Conservation (phyloP, 2,329 filamentous ascomycete genomes). For the Fusarium chuoi region DNA sequence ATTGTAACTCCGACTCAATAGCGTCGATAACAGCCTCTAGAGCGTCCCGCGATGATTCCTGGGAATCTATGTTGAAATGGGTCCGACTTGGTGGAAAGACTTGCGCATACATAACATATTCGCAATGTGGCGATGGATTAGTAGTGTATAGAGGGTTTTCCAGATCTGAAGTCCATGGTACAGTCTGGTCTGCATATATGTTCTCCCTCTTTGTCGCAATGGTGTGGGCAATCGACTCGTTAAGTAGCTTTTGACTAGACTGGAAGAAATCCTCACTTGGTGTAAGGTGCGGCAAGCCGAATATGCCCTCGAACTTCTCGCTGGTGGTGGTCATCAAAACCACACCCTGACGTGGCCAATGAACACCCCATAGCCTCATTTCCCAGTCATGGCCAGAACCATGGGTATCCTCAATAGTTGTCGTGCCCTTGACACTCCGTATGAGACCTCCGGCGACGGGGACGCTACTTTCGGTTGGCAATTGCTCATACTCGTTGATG, state of each 20-base stretch:
- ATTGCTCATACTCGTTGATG: constrained; percentile 56
- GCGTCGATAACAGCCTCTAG: constrained; percentile 55
- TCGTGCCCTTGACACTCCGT: constrained; percentile 74
- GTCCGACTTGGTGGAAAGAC: constrained; percentile 66
- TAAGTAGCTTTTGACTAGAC: constrained; percentile 72
- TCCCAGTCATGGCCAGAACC: constrained; percentile 78
- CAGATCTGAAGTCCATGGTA: constrained; percentile 81
- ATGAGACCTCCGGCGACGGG: constrained; percentile 63
- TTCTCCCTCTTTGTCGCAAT: constrained; percentile 72
- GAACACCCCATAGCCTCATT: constrained; percentile 82
- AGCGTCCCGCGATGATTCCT: constrained; percentile 46
- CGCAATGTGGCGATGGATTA: constrained; percentile 78
- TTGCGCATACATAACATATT: constrained; percentile 88
- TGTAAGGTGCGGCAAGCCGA: constrained; percentile 85
- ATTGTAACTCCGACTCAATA: constrained; percentile 71
- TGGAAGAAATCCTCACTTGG: constrained; percentile 66
- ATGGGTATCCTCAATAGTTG: constrained; percentile 78
- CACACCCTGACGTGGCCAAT: constrained; percentile 83
- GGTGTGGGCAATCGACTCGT: constrained; percentile 74
- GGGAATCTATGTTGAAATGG: constrained; percentile 47
- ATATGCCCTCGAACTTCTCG: constrained; percentile 93
- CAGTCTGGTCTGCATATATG: constrained; percentile 64
- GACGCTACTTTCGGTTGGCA: constrained; percentile 46
- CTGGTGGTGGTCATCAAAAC: constrained; percentile 89
- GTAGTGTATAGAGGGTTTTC: constrained; percentile 69